Base-by-base conservation (phyloP, 495 filamentous ascomycete genomes). In the Xylaria bambusicola region DNA sequence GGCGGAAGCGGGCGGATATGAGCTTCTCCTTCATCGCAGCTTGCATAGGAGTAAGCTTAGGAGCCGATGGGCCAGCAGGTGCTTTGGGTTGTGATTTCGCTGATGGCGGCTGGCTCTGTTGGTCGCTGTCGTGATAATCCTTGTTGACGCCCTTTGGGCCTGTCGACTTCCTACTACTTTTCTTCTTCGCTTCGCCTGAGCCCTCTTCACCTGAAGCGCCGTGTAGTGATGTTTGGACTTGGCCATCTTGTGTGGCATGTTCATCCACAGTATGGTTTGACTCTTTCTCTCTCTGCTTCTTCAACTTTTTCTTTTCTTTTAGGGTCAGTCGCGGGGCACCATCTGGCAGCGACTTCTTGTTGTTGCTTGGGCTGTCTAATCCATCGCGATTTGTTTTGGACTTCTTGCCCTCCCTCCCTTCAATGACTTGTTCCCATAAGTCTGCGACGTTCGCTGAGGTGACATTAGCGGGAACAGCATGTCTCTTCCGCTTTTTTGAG, bases 1-100 rank as follows among this genome's bases (percentile, higher is more conserved):
- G 91, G 63, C 94, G 92, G 84, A 98, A 98, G 58, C 94, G 93
- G 13, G 94, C 92, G 5, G 90, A 92, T 56, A 92, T 81, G 54
- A 98, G 86, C 75, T 98, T 98, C 61, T 90, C 84, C 56, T 88
- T 88, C 94, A 98, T 98, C 3, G 87, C 85, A 57, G 88, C 85
- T 78, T 98, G 94, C 50, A 98, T 82, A 29, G 94, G 92, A 0
- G 94, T 98, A 58, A 98, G 82, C 51, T 84, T 87, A 36, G 75
- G 71, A 66, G 71, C 46, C 62, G 68, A 42, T 58, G 62, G 52
- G 18, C 54, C 51, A 47, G 65, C 49, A 52, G 64, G 53, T 12
- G 18, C n/a, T 55, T 49, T 54, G 20, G 35, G 48, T 24, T 36
- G 21, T 49, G 58, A 26, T 17, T 20, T 18, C 41, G 61, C 23